Percentiles rank a stretch among this genome's conserved stretches.
phyloP scores from a whole-genome alignment of 75 land plant genomes.

The Larix kaempferi region DNA sequence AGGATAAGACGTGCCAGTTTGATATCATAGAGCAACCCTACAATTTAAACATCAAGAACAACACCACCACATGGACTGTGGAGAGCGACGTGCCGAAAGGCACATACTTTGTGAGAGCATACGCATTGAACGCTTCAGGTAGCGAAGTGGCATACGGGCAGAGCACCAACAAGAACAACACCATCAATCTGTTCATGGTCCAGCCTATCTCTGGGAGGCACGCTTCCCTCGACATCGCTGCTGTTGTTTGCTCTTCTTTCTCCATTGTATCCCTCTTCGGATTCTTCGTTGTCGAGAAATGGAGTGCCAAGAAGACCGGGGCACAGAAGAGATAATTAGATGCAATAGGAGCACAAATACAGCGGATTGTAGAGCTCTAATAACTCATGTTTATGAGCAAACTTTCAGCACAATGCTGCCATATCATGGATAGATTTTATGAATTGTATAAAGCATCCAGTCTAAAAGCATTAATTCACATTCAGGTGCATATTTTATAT shows the following conservation, averaged over 20 bases:
- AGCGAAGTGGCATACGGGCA: conserved; percentile 66
- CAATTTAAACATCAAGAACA: not conserved
- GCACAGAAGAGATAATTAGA: too few species aligned
- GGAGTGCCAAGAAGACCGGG: conserved; percentile 15
- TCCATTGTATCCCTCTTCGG: conserved; percentile 52
- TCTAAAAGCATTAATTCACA: too few species aligned
- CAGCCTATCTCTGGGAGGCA: conserved; percentile 69
- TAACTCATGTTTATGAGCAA: too few species aligned
- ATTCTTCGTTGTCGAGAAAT: conserved; percentile 65
- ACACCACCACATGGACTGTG: conserved; percentile 26
- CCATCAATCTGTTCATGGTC: conserved; percentile 48
- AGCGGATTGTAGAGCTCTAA: too few species aligned
- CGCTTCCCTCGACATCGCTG: conserved; percentile 61
- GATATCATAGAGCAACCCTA: conserved; percentile 31
- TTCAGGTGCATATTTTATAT: too few species aligned
- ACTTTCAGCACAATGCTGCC: too few species aligned
- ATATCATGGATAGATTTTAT: too few species aligned
- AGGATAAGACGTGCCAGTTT: conserved; percentile 52
- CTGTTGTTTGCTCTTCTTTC: conserved; percentile 68
- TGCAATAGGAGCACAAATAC: too few species aligned
- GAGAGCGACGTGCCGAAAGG: conserved; percentile 58
- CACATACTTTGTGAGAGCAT: conserved; percentile 71
- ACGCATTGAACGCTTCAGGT: conserved; percentile 41
- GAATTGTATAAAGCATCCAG: too few species aligned
- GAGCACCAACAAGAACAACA: conserved; percentile 42